Percentiles rank a stretch among this genome's conserved stretches.
Conservation (phyloP, 1,284 basidiomycete genomes). For the Malassezia obtusa region DNA sequence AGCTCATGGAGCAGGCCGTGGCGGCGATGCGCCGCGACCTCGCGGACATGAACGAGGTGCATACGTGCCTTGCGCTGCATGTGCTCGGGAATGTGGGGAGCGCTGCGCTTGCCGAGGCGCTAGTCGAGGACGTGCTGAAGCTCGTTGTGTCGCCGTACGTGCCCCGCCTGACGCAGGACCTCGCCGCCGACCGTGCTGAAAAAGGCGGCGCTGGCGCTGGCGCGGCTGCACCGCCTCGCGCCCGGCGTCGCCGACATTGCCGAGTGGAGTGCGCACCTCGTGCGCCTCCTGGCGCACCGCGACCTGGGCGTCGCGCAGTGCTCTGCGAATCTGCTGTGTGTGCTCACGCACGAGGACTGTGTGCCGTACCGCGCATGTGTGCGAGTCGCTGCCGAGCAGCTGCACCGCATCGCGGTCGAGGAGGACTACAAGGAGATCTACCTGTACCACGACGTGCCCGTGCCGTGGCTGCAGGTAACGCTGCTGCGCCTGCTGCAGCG, state of each 20-base stretch:
- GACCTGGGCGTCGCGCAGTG: constrained; percentile 85
- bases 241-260: constrained; percentile 81
- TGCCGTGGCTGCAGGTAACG: constrained; percentile 96
- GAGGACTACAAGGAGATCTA: constrained; percentile 75
- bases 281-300: constrained; percentile 85
- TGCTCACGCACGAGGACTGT: constrained; percentile 83
- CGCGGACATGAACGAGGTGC: constrained; percentile 85
- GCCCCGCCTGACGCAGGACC: constrained; percentile 56
- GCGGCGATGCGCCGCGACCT: constrained; percentile 97
- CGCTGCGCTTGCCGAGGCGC: constrained; percentile 92
- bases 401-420: constrained; percentile 65
- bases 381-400: constrained; percentile 80
- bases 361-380: constrained; percentile 84
- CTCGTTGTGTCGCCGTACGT: constrained; percentile 87
- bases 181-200: constrained; percentile 94
- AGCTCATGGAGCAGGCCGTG: constrained; percentile 85
- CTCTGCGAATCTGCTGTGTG: constrained; percentile 85
- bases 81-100: constrained; percentile 97
- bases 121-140: constrained; percentile 85
- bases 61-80: constrained; percentile 91
- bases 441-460: constrained; percentile 92
- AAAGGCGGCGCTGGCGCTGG: constrained; percentile 87
- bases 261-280: constrained; percentile 91
- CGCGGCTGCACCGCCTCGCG: constrained; percentile 89
- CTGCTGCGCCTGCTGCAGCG: constrained; percentile 85